Evolutionary conservation across 2,329 filamentous ascomycete species (phyloP), one percentile per base, ranked within the genome.

Genomic region (Acephala macrosclerotiorum): DNA sequence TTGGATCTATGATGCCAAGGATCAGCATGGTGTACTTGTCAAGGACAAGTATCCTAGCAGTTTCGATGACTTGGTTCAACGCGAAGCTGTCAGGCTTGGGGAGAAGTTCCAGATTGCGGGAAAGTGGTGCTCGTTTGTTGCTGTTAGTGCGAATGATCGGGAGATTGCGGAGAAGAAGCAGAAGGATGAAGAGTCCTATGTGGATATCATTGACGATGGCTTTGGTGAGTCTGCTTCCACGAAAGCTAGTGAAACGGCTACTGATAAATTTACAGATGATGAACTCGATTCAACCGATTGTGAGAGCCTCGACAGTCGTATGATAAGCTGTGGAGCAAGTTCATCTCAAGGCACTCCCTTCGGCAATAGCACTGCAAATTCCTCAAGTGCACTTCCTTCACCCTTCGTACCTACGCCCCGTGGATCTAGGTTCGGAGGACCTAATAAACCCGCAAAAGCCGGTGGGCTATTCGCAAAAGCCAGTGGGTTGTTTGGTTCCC

Each of bases 81-180:
- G 84, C 1, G 90, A 93, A 73, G 89, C 85, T 9, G 88, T 93
- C 0, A 80, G 85, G 0, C 80, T 93, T 0, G 90, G 91, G 0
- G 82, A 89, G 14, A 80, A 83, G 64, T 92, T 87, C 72, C 89
- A 92, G 71, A 85, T 93, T 9, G 86, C 83, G 2, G 86, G 89
- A 1, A 91, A 89, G 73, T 91, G 87, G 85, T 91, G 87, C 72
- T 91, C 89, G 0, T 94, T 93, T 68, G 87, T 93, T 2, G 91
- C 91, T 1, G 81, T 91, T 1, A 82, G 89, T 67, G 79, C 81
- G 9, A 77, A 80, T 59, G 63, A 69, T 1, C 42, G 65, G 42
- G 61, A 63, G 1, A 65, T 65, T 49, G 35, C 58, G 18, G 22
- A 57, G 22, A 47, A 53, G 53, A 55, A 47, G 20, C 4, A 35